Base-by-base conservation (phyloP, 2,329 filamentous ascomycete genomes). In the Fusarium pseudoanthophilum region DNA sequence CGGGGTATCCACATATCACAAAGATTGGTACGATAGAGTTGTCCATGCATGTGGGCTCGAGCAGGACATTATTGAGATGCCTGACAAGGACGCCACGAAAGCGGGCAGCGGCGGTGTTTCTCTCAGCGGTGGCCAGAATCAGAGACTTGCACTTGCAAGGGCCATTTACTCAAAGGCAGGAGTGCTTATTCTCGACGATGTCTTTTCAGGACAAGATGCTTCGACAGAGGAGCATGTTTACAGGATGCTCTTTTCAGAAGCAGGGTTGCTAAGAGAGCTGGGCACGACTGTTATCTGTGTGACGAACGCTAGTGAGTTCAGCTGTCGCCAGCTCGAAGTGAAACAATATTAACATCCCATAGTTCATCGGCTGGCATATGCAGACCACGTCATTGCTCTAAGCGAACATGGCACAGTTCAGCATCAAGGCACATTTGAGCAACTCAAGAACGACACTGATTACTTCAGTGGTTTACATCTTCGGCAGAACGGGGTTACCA, bases 71-170 rank as follows among this genome's bases (percentile, higher is more conserved):
- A 30, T 24, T 21, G 64, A 67, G 13, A 52, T 65, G 15, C 60
- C 43, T 4, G 51, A 39, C 4, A 56, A 49, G 20, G 64, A 69
- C 32, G 30, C 64, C 11, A 68, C 45, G 18, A 74, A 78, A 28
- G 77, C 81, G 42, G 81, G 80, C 21, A 80, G 77, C 49, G 78
- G 78, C 18, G 81, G 81, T 2, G 77, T 81, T 37, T 79, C 77
- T 40, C 67, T 83, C 11, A 82, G 80, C 14, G 81, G 81, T 24
- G 81, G 81, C 1, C 81, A 83, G 62, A 80, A 79, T 36, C 77
- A 79, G 52, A 72, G 79, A 11, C 75, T 80, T 28, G 72, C 77
- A 4, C 56, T 79, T 10, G 77, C 78, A 11, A 66, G 78, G 2
- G 78, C 78, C 0, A 62, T 79, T 10, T 79, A 79, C 39, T 66